Conservation (phyloP, 23 red algal species). For the Gracilaria vermiculophylla region DNA sequence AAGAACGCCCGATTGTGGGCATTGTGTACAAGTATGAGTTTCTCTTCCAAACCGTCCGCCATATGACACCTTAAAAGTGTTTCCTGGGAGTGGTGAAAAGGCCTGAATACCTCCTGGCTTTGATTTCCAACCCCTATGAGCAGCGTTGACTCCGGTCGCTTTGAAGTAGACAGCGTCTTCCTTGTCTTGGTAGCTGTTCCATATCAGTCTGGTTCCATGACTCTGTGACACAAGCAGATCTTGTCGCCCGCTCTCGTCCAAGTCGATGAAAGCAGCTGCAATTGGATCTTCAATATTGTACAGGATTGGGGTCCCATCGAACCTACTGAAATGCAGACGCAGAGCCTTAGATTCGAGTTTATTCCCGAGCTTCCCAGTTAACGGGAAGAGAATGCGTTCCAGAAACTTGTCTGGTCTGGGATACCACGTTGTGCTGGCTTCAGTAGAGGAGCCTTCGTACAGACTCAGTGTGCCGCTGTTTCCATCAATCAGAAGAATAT, state of each 20-base stretch:
- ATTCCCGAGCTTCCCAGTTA: slow-evolving; percentile 19
- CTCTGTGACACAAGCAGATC: slow-evolving; percentile 69
- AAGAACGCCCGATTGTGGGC: slow-evolving; percentile 73
- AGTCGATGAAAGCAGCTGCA: slow-evolving; percentile 78
- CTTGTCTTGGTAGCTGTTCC: slow-evolving; percentile 64
- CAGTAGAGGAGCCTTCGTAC: background rate
- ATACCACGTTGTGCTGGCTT: slow-evolving; percentile 5
- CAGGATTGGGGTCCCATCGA: slow-evolving; percentile 27
- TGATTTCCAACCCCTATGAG: background rate
- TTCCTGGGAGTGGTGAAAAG: slow-evolving; percentile 60
- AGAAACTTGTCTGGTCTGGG: slow-evolving; percentile 3
- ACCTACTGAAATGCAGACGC: background rate
- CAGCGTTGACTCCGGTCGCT: slow-evolving; percentile 52
- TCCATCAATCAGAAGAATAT: slow-evolving; percentile 67
- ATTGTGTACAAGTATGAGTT: slow-evolving; percentile 83
- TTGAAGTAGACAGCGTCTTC: slow-evolving; percentile 70
- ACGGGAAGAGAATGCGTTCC: slow-evolving; percentile 30
- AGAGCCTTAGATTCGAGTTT: background rate
- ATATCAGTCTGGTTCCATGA: slow-evolving; percentile 70
- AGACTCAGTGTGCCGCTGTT: slow-evolving; percentile 52
- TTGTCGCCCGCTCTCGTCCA: slow-evolving; percentile 86
- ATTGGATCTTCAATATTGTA: slow-evolving; percentile 56
- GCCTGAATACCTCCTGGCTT: slow-evolving; percentile 10
- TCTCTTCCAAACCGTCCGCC: slow-evolving; percentile 57
- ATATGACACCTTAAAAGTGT: slow-evolving; percentile 88